Percentiles rank a stretch among this genome's conserved stretches.
These are phyloP conservation scores for Nannochloris sp. DNA, from an alignment of 139 green algal species.

Conservation along the genomic window DNA sequence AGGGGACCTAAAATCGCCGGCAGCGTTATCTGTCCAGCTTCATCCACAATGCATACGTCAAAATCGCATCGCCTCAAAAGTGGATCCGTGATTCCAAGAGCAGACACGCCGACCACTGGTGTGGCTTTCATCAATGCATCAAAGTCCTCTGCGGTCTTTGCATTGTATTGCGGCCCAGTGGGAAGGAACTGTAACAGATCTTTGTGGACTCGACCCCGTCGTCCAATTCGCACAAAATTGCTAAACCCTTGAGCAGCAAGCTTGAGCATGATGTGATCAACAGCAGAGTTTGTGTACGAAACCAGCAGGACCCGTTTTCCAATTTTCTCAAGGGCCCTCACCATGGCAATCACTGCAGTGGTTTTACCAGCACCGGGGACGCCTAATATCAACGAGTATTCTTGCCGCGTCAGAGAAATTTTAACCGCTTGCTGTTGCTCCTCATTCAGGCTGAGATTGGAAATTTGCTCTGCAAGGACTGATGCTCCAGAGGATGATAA, in stretches of 20 bases:
- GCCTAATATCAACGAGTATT: conserved; percentile 82
- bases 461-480: background rate
- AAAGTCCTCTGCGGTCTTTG: conserved; percentile 17
- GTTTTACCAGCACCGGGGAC: conserved; percentile 81
- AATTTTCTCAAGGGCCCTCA: conserved; percentile 39
- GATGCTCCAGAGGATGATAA: background rate
- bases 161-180: conserved; percentile 34
- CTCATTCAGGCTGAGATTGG: conserved; percentile 40
- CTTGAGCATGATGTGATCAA: conserved; percentile 93
- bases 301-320: conserved; percentile 72
- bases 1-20: conserved; percentile 47
- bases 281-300: conserved; percentile 90
- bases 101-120: conserved; percentile 58
- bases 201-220: conserved; percentile 40
- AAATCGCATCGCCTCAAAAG: conserved; percentile 61
- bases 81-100: conserved; percentile 51
- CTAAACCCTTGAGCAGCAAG: conserved; percentile 35
- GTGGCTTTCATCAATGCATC: conserved; percentile 5
- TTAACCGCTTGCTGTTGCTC: conserved; percentile 58
- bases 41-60: conserved; percentile 93
- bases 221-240: conserved; percentile 68
- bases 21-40: conserved; percentile 71
- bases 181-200: conserved; percentile 42
- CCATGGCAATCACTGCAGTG: conserved; percentile 49
- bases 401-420: conserved; percentile 38